phyloP scores from a whole-genome alignment of 371 early-diverging fungal species.

The Mortierella polycephala region DNA sequence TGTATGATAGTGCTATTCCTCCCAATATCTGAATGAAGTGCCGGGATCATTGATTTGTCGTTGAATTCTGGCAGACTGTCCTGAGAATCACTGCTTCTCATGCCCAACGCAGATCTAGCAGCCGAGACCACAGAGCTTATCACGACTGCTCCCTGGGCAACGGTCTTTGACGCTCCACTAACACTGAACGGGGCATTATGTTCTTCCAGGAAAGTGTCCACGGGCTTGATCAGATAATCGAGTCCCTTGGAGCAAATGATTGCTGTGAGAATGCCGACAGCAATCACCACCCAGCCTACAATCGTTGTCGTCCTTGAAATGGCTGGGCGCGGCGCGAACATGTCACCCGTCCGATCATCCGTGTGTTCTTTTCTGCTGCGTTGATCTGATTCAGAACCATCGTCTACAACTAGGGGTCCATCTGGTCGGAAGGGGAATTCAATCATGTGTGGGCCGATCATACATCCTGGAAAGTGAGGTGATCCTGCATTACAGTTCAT shows the following conservation, averaged over 20 bases:
- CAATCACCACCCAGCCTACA: conserved; percentile 45
- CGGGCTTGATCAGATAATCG: conserved; percentile 16
- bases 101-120: conserved; percentile 14
- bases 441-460: conserved; percentile 26
- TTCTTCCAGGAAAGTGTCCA: conserved; percentile 35
- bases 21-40: conserved; percentile 1
- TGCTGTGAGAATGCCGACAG: conserved; percentile 22
- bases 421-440: conserved; percentile 18
- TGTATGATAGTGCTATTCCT: conserved; percentile 1
- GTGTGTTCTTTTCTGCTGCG: background rate
- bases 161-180: conserved; percentile 12
- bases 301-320: conserved; percentile 40
- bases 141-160: conserved; percentile 6
- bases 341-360: conserved; percentile 4
- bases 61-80: conserved; percentile 35
- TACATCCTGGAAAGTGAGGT: conserved; percentile 23
- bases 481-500: conserved; percentile 14
- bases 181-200: conserved; percentile 32
- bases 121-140: conserved; percentile 4
- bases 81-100: background rate
- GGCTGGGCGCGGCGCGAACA: conserved; percentile 15
- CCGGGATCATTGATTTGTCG: conserved; percentile 7
- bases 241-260: conserved; percentile 28
- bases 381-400: background rate
- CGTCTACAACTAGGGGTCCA: conserved; percentile 7